phyloP scores from a whole-genome alignment of 73 alveolate genomes.

The Tetrahymena elliotti region DNA sequence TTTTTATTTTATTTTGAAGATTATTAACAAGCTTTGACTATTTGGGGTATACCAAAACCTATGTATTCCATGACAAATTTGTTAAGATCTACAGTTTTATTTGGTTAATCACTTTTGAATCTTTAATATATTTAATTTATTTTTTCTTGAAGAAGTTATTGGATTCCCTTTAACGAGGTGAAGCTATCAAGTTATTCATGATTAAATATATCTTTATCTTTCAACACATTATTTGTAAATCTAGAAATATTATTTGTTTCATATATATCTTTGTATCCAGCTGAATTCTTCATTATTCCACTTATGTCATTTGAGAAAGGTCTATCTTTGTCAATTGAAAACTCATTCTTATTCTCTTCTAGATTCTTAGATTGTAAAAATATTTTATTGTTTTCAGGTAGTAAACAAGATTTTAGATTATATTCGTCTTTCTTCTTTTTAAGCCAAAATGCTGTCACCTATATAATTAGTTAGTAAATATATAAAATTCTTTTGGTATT shows the following conservation, averaged over 20 bases:
- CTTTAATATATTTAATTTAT: background rate
- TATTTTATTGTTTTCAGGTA: background rate
- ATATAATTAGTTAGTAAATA: background rate
- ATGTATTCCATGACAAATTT: background rate
- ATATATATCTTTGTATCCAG: background rate
- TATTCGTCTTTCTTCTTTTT: background rate
- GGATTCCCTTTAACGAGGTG: background rate
- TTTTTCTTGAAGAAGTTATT: background rate
- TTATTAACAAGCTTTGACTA: background rate
- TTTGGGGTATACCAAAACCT: background rate
- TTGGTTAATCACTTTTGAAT: background rate
- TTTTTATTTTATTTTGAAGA: background rate
- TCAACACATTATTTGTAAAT: background rate
- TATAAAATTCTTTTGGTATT: no score
- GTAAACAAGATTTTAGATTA: background rate
- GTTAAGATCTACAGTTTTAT: background rate
- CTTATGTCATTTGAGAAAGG: background rate
- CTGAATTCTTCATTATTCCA: background rate
- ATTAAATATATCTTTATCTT: background rate
- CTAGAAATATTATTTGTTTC: background rate
- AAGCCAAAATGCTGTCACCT: background rate
- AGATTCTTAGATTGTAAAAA: background rate
- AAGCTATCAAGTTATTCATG: background rate
- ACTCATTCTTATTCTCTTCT: background rate
- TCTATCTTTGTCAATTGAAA: background rate